phyloP scores from a whole-genome alignment of 495 filamentous ascomycete genomes.

The Xeromyces bisporus region DNA sequence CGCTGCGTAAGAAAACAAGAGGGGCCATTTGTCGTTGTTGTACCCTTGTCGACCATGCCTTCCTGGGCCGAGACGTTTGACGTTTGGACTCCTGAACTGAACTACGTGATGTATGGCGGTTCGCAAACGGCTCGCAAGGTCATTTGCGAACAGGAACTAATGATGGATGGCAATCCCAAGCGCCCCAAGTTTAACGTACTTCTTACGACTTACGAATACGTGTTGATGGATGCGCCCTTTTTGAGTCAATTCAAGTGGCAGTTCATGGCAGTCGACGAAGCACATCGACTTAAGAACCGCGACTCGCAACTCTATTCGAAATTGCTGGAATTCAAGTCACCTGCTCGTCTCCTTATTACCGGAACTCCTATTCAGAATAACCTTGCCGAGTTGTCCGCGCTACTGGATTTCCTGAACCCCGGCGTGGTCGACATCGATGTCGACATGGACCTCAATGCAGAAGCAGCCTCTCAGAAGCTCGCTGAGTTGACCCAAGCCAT shows the following conservation, averaged over 20 bases:
- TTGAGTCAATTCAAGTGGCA: constrained; percentile 88
- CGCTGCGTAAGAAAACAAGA: constrained; percentile 81
- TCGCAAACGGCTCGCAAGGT: constrained; percentile 64
- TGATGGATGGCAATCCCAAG: constrained; percentile 64
- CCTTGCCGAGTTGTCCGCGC: constrained; percentile 71
- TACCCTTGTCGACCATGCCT: constrained; percentile 87
- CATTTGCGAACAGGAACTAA: constrained; percentile 74
- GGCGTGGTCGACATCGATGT: constrained; percentile 73
- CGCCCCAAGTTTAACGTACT: constrained; percentile 88
- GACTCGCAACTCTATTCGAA: constrained; percentile 82
- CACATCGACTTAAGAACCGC: constrained; percentile 90
- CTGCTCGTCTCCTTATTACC: constrained; percentile 80
- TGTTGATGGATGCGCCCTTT: constrained; percentile 60
- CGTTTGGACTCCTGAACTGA: constrained; percentile 86
- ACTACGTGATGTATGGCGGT: constrained; percentile 93
- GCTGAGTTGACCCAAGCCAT: constrained; percentile 58
- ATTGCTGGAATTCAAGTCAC: constrained; percentile 67
- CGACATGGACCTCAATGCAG: constrained; percentile 64
- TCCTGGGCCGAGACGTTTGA: constrained; percentile 98
- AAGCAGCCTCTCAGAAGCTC: constrained; percentile 50
- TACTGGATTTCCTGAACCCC: constrained; percentile 92
- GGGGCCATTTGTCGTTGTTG: constrained; percentile 89
- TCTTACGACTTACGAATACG: constrained; percentile 92
- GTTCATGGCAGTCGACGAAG: constrained; percentile 89
- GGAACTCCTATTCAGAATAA: constrained; percentile 97